phyloP scores from a whole-genome alignment of 73 alveolate genomes.

The Paramecium sonneborni region DNA sequence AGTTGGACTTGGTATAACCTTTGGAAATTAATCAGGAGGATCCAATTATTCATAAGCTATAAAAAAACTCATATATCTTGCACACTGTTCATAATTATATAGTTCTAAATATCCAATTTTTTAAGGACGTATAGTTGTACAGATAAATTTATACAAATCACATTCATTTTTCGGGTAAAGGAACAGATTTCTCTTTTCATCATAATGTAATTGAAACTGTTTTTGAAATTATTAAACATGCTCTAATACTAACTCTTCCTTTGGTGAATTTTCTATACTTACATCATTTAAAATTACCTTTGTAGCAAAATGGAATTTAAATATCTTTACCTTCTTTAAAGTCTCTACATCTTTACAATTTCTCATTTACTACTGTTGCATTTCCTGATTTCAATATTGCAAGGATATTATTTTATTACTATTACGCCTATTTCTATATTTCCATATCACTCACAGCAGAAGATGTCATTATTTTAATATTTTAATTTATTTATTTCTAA shows the following conservation, averaged over 20 bases:
- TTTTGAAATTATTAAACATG: slow-evolving; percentile 87
- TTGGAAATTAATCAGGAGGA: slow-evolving; percentile 94
- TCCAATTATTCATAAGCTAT: slow-evolving; percentile 88
- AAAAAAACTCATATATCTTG: slow-evolving; percentile 92
- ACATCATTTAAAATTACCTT: neutral
- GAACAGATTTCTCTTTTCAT: slow-evolving; percentile 83
- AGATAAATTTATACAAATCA: slow-evolving; percentile 86
- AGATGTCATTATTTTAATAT: neutral
- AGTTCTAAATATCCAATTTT: slow-evolving; percentile 92
- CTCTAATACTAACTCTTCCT: slow-evolving; percentile 95
- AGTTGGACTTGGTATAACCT: slow-evolving; percentile 95
- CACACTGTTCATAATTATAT: slow-evolving; percentile 91
- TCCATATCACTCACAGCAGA: neutral
- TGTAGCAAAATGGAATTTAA: neutral
- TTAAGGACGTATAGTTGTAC: slow-evolving; percentile 92
- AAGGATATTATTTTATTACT: neutral
- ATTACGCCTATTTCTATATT: slow-evolving; percentile 14
- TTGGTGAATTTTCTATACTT: slow-evolving; percentile 81
- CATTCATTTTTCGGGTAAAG: slow-evolving; percentile 92
- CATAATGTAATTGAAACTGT: slow-evolving; percentile 78
- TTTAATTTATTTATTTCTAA: neutral
- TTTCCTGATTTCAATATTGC: slow-evolving; percentile 26
- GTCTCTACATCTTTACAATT: slow-evolving; percentile 41
- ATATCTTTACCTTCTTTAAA: slow-evolving; percentile 17
- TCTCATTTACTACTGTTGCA: slow-evolving; percentile 28